phyloP scores from a whole-genome alignment of 1,284 basidiomycete genomes.

The Cryptococcus sp. region DNA sequence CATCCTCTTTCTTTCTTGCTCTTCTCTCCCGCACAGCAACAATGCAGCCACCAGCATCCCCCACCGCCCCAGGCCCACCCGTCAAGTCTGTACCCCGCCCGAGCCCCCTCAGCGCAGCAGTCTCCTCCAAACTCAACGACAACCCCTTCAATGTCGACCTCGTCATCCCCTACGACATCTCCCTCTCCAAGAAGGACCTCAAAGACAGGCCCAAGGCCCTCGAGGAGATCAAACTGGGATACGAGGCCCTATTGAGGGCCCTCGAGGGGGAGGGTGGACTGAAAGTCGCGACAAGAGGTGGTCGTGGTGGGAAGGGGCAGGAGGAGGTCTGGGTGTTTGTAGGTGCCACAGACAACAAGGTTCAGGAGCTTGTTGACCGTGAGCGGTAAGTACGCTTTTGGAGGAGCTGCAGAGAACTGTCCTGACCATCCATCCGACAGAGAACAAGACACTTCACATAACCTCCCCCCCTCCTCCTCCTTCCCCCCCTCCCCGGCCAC shows the following conservation, averaged over 20 bases:
- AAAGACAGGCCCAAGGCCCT: conserved; percentile 19
- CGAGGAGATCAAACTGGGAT: conserved; percentile 34
- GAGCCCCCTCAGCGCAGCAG: conserved; percentile 9
- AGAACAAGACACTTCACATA: conserved; percentile 26
- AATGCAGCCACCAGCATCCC: conserved; percentile 2
- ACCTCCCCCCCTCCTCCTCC: conserved; percentile 62
- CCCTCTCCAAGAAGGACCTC: conserved; percentile 10
- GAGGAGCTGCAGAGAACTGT: not conserved
- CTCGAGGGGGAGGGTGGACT: conserved; percentile 42
- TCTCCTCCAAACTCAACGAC: conserved; percentile 12
- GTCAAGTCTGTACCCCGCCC: conserved; percentile 18
- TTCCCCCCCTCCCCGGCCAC: conserved; percentile 57
- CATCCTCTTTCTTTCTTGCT: too few species aligned
- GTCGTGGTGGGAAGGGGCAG: conserved; percentile 46
- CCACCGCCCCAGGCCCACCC: conserved; percentile 35
- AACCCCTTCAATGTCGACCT: conserved; percentile 47
- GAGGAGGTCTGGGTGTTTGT: conserved; percentile 79
- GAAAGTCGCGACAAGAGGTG: conserved; percentile 31
- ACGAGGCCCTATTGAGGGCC: conserved; percentile 32
- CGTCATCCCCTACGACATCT: conserved; percentile 40
- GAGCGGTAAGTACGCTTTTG: conserved; percentile 79
- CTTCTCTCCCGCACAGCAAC: not conserved
- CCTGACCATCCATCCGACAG: conserved; percentile 10
- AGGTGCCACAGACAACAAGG: conserved; percentile 61
- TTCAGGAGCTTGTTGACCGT: conserved; percentile 64